Conservation (phyloP, 768 basidiomycete genomes). For the Xerocomellus chrysenteron region DNA sequence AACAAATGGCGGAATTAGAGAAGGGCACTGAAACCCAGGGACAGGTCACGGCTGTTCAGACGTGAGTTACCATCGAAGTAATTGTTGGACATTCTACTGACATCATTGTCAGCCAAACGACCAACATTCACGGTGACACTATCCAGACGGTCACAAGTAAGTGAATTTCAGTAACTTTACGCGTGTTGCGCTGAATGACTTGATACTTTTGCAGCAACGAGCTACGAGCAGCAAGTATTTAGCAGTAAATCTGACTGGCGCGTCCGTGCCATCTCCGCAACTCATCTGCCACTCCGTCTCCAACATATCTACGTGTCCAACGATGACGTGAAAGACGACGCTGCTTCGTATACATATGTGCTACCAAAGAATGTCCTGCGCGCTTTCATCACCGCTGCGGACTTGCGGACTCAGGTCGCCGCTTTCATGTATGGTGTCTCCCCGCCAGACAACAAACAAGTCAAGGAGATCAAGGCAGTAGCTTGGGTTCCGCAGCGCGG, state of each 20-base stretch:
- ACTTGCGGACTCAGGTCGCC: constrained; percentile 94
- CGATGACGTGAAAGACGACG: constrained; percentile 98
- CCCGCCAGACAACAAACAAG: constrained; percentile 94
- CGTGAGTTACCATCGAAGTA: constrained; percentile 40
- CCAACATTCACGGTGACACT: constrained; percentile 94
- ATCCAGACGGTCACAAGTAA: constrained; percentile 92
- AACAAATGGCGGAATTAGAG: constrained; percentile 99
- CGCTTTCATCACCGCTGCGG: constrained; percentile 89
- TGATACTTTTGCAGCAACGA: constrained; percentile 59
- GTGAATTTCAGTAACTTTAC: constrained; percentile 21
- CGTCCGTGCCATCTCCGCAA: constrained; percentile 95
- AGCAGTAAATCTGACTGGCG: constrained; percentile 99
- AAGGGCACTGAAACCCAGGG: constrained; percentile 93
- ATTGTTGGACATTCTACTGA: constrained; percentile 2
- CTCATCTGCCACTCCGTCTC: constrained; percentile 91
- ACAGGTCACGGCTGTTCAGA: constrained; percentile 95
- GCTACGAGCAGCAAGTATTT: constrained; percentile 98
- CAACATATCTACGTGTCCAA: constrained; percentile 99
- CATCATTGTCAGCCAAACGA: constrained; percentile 65
- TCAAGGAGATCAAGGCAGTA: constrained; percentile 97
- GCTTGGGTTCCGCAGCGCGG: constrained; percentile 99
- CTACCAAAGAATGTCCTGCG: constrained; percentile 96
- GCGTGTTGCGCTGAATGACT: neutral
- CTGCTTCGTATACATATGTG: constrained; percentile 91
- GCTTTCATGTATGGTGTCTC: constrained; percentile 92